Evolutionary conservation across 352 stramenopile genomes (phyloP), one percentile per base, ranked within the genome.

Genomic region (Phytophthora tentaculata): DNA sequence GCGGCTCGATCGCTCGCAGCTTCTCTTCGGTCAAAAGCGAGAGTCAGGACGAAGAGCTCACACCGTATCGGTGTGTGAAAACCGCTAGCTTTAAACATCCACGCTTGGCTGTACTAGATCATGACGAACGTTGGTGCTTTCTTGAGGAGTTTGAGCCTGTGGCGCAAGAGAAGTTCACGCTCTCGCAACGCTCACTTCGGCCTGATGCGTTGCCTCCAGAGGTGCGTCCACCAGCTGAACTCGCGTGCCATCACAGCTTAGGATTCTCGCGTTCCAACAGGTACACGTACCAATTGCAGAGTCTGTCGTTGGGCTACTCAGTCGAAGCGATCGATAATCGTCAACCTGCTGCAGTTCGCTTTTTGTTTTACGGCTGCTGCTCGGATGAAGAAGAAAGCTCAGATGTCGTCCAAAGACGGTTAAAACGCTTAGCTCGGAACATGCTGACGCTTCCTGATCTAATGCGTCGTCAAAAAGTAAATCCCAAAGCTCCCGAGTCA

Each of bases 51-150:
- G 39, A 24, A 19, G 17, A 29, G 26, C 47, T 52, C 26, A 7
- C 57, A 4, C 48, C 45, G 3, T 64, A 77, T 20, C 37, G 66
- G 39, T 73, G 56, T 5, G 69, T 83, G n/a, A 85, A 83, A 55
- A 80, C 57, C 7, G 66, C 66, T 9, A 68, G 60, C 35, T 83
- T 85, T 41, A 52, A 59, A 14, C 61, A 61, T 16, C 60, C 67
- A 19, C 60, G 67, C 5, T 55, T 75, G 2, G 61, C 55, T 47
- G 10, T 80, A 47, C 71, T 84, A 16, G 68, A 63, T 10, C 29
- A 48, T 1, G 62, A 73, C 43, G 71, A 84, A 24, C 24, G 55
- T 9, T 81, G 74, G 74, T 81, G 69, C 13, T 73, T 69, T 32
- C 26, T 75, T 0, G 73, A 80, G 23, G 37, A 63, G n/a, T 63